Percentiles rank a stretch among this genome's conserved stretches.
Evolutionary conservation across 805 yeast genomes (phyloP).

Genomic region (Yarrowia sp.): DNA sequence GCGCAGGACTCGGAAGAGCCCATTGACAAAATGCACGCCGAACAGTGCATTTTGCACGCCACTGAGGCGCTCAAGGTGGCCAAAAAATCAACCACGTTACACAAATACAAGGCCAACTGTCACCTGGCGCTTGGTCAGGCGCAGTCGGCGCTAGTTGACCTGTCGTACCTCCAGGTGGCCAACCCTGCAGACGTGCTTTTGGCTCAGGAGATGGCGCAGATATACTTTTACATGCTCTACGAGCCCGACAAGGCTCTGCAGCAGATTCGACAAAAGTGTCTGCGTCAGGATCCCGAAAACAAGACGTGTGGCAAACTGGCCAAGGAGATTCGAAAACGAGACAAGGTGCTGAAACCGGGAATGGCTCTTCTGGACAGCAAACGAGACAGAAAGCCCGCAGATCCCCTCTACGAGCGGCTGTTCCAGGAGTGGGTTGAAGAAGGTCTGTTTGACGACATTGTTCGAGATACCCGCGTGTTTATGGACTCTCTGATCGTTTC

Average conservation of each 20-base stretch:
- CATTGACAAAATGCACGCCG: constrained; percentile 27
- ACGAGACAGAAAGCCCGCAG: constrained; percentile 32
- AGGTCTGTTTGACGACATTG: constrained; percentile 25
- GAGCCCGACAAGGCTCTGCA: constrained; percentile 52
- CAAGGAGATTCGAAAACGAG: constrained; percentile 33
- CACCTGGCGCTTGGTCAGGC: constrained; percentile 34
- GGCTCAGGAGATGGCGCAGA: constrained; percentile 35
- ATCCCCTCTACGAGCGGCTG: constrained; percentile 29
- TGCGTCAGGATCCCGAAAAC: constrained; percentile 74
- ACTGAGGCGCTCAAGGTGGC: constrained; percentile 35
- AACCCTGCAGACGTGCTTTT: constrained; percentile 33
- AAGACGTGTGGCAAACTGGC: constrained; percentile 50
- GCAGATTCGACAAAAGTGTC: constrained; percentile 56
- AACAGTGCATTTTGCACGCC: constrained; percentile 32
- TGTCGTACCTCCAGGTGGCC: constrained; percentile 34
- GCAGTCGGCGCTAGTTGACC: constrained; percentile 39
- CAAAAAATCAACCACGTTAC: constrained; percentile 32
- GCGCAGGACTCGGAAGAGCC: constrained; percentile 25
- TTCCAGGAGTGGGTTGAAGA: constrained; percentile 26
- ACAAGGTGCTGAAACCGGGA: constrained; percentile 32
- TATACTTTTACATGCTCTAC: constrained; percentile 51
- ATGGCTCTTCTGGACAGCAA: constrained; percentile 24
- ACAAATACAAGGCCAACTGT: constrained; percentile 38
- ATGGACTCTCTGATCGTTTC: constrained; percentile 6
- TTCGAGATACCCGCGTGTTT: constrained; percentile 26